Evolutionary conservation across 345 rosid genomes (phyloP), one percentile per base, ranked within the genome.

Genomic region (Linum tenue): DNA sequence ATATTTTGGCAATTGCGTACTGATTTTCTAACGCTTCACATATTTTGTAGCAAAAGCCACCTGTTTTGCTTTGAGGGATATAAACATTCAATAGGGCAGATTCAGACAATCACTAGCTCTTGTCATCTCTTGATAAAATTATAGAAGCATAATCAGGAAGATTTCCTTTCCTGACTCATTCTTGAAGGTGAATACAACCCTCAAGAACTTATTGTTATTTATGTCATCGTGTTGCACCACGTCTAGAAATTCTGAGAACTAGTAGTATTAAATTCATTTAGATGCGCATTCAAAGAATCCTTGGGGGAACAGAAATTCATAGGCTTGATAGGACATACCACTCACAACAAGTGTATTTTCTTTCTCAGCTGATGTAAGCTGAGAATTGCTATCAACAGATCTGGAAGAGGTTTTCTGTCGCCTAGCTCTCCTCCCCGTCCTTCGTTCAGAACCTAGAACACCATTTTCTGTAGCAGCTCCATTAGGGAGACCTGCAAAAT

Each of bases 371-470:
- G 77, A 70, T 72, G 51, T 2, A 5, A 59, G 75, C 66, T 64
- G 82, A 69, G 50, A 71, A 73, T 79, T 84, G 67, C 79, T 86
- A 69, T 86, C 90, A 72, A 58, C 64, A 73, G 80, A 58, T 79
- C 76, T 83, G 72, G 76, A 66, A 58, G 85, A 80, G 78, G 74
- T 82, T 79, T 76, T 94, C 65, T 84, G 92, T 60, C 95, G 88
- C 77, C 96, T 86, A 69, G 84, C 66, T 75, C 77, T 88, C 83
- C 89, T 84, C 78, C 89, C 92, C 6, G 80, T 42, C 38, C 82
- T 73, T 70, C 80, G 73, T 53, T 85, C 91, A 68, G 81, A 72
- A 43, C 70, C 73, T 60, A 82, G 64, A 69, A 70, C 56, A 63
- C 78, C 83, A 80, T 74, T 84, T 72, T 81, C 84, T 6, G 63